These are phyloP conservation scores for Fusarium luffae DNA, from an alignment of 2,329 filamentous ascomycete genomes.

Conservation along the genomic window DNA sequence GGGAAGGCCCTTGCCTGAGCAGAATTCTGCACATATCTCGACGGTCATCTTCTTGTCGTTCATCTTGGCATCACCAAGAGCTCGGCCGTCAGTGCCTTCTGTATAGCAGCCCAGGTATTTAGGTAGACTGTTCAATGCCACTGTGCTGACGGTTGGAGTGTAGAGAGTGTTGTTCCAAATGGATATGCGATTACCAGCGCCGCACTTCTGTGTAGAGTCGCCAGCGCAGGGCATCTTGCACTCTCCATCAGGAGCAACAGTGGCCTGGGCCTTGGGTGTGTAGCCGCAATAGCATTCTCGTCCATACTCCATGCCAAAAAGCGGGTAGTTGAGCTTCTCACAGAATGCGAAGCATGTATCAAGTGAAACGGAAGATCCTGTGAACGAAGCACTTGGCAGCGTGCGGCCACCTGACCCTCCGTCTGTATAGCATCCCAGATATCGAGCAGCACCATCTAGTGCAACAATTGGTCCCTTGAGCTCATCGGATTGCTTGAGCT, in stretches of 20 bases:
- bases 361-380: slow-evolving; percentile 33
- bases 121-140: background rate
- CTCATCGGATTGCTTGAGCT: slow-evolving; percentile 29
- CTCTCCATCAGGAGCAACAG: slow-evolving; percentile 29
- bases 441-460: slow-evolving; percentile 27
- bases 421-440: slow-evolving; percentile 39
- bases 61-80: slow-evolving; percentile 24
- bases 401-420: slow-evolving; percentile 39
- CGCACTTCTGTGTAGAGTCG: slow-evolving; percentile 30
- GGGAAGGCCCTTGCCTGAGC: slow-evolving; percentile 22
- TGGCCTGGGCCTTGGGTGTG: slow-evolving; percentile 30
- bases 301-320: slow-evolving; percentile 42
- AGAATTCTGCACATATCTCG: slow-evolving; percentile 28
- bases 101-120: slow-evolving; percentile 37
- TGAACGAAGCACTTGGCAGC: slow-evolving; percentile 29
- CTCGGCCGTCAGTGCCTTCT: slow-evolving; percentile 18
- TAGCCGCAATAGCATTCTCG: slow-evolving; percentile 39
- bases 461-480: slow-evolving; percentile 23
- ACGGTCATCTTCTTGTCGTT: slow-evolving; percentile 30
- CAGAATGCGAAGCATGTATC: slow-evolving; percentile 39
- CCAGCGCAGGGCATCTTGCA: slow-evolving; percentile 38
- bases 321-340: slow-evolving; percentile 36
- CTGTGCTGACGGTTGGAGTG: background rate
- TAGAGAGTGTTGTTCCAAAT: slow-evolving; percentile 39
- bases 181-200: slow-evolving; percentile 35